phyloP scores from a whole-genome alignment of 805 yeast species.

The Saccharomycopsis babjevae region DNA sequence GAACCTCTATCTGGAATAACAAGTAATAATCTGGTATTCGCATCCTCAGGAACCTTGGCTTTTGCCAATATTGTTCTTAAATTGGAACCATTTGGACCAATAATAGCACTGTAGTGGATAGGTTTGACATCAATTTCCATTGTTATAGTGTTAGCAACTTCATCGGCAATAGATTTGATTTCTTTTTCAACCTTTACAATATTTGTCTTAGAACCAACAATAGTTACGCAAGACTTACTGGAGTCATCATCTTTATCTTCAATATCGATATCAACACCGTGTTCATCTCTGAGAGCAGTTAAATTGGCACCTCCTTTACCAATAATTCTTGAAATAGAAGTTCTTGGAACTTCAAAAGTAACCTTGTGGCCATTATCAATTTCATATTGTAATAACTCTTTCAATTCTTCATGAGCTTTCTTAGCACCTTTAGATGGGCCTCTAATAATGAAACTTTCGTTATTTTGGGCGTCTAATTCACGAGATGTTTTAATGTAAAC shows the following conservation, averaged over 20 bases:
- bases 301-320: constrained; percentile 84
- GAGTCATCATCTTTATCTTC: constrained; percentile 34
- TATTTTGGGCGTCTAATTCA: constrained; percentile 32
- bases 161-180: constrained; percentile 53
- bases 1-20: constrained; percentile 62
- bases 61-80: constrained; percentile 62
- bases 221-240: constrained; percentile 42
- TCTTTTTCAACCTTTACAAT: constrained; percentile 61
- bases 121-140: constrained; percentile 57
- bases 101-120: constrained; percentile 60
- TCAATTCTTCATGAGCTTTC: constrained; percentile 73
- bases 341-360: constrained; percentile 55
- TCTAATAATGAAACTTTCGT: constrained; percentile 56
- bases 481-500: constrained; percentile 74
- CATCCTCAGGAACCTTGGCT: constrained; percentile 64
- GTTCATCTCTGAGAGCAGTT: constrained; percentile 61
- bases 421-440: constrained; percentile 89
- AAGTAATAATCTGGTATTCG: constrained; percentile 42
- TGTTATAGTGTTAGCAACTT: constrained; percentile 51
- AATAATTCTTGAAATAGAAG: constrained; percentile 74
- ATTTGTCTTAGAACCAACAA: constrained; percentile 70
- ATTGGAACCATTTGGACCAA: constrained; percentile 70
- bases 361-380: constrained; percentile 70
- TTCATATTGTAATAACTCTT: constrained; percentile 76
- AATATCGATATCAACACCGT: constrained; percentile 43